Base-by-base conservation (phyloP, 164 flowering plant species). In the Berberis thunbergii region DNA sequence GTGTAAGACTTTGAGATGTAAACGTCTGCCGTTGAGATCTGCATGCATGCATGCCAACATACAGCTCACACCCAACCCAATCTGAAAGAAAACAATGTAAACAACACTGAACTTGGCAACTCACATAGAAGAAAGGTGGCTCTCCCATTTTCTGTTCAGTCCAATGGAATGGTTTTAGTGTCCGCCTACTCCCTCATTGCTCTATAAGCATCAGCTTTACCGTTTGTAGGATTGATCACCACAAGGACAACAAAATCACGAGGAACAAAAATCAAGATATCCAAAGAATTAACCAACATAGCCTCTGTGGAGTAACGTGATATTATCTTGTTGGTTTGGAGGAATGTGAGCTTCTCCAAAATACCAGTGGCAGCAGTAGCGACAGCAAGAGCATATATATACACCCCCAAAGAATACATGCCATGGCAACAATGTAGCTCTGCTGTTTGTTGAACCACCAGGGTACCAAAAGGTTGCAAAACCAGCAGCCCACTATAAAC, bases 381-480 rank as follows among this genome's bases (percentile, higher is more conserved):
- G 49, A 94, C 69, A 40, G 96, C 85, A 43, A 94, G 87, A 26
- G 85, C 97, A 59, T 91, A 91, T 3, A 89, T 86, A 49, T 91
- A 94, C n/a, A 89, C 67, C 50, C 50, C 96, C 96, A 43, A 94
- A 72, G 75, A 85, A 87, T 7, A 84, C 87, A 71, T 94, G 99
- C 97, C 96, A 89, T 53, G 96, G 96, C 62, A 91, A 74, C 66
- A 94, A 70, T 56, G 73, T 62, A 49, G 85, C 81, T 75, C 97
- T 81, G 73, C 78, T 71, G 69, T 71, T 85, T 74, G 82, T 83
- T 39, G 88, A 77, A 46, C 99, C 94, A 54, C 97, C 96, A 9
- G 99, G 97, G 63, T 87, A 91, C 97, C 97, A 91, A 75, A 79
- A 94, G 54, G 93, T 94, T 12, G 69, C 78, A 77, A 89, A 94